Conservation (phyloP, 2,329 filamentous ascomycete genomes). For the Epichloe brachyelytri region DNA sequence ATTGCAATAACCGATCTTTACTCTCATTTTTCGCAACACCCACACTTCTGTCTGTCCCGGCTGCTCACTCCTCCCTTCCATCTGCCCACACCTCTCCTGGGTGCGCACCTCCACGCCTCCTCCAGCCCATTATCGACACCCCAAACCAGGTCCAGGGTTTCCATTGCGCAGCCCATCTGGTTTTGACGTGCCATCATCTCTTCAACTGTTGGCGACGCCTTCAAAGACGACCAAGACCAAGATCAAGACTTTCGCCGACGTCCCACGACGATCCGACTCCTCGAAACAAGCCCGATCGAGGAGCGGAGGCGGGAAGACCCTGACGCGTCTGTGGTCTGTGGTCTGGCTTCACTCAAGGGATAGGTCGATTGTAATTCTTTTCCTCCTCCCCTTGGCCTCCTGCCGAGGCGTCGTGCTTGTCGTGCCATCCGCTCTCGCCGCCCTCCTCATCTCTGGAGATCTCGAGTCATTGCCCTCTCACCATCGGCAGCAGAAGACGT, state of each 20-base stretch:
- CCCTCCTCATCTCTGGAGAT: neutral
- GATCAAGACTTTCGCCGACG: neutral
- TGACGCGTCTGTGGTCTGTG: conserved; percentile 4
- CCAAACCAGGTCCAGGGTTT: conserved; percentile 19
- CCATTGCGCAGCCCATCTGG: conserved; percentile 9
- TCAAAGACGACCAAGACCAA: conserved; percentile 2
- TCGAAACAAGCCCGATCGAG: neutral
- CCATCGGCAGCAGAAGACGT: neutral
- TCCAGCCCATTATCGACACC: conserved; percentile 29
- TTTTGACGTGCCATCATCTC: conserved; percentile 6
- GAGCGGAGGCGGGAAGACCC: conserved; percentile 2
- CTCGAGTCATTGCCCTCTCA: neutral
- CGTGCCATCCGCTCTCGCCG: neutral
- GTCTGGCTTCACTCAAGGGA: neutral
- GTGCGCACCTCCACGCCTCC: conserved; percentile 26
- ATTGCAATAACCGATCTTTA: neutral
- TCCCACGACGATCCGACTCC: conserved; percentile 1
- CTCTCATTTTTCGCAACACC: conserved; percentile 5
- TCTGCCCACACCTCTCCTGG: conserved; percentile 23
- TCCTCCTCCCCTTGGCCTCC: neutral
- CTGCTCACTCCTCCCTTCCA: conserved; percentile 13
- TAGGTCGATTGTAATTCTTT: neutral
- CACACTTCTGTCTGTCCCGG: conserved; percentile 5
- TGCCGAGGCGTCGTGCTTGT: neutral
- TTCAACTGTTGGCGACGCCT: conserved; percentile 4